Evolutionary conservation across 73 alveolate genomes (phyloP), one percentile per base, ranked within the genome.

Genomic region (Paramecium tetraurelia): DNA sequence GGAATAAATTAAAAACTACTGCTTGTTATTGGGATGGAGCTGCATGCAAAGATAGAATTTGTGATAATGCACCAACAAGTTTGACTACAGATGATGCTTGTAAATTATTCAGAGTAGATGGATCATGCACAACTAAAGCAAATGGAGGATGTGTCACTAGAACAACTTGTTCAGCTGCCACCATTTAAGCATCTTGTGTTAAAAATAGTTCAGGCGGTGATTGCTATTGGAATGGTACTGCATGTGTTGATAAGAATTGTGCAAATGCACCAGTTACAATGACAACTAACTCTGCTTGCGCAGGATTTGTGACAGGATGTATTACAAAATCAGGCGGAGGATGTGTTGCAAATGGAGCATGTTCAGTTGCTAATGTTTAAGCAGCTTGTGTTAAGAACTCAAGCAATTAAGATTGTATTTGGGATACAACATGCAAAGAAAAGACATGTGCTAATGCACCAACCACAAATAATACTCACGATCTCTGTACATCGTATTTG

Each of bases 91-190:
- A 80, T 31, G 70, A 44, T 10, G 10, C 46, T 8, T 80, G 90
- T 27, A 44, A 22, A 5, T 12, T 58, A 40, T 80, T 31, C 46
- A 24, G 27, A 43, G 24, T 21, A 22, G 57, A 80, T 44, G 86
- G 59, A 36, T 12, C 86, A 1, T 80, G 90, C 12, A 80, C 90
- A 22, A 80, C 90, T 2, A 44, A 80, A 80, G 33, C 29, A 18
- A 63, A 63, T 5, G 90, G 90, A 40, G 90, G 90, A 43, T 80
- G 90, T 80, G 90, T 44, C 1, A 35, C 53, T 27, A 80, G 72
- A 43, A 22, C 57, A 14, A 22, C 75, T 3, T 80, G 90, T 80
- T 21, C 50, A 9, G 84, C 21, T 75, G 87, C 38, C 9, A 36
- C 31, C 2, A 63, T 63, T 3, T 0, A 22, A 33, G 84, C 50